phyloP scores from a whole-genome alignment of 2,329 filamentous ascomycete species.

The Nemania abortiva region DNA sequence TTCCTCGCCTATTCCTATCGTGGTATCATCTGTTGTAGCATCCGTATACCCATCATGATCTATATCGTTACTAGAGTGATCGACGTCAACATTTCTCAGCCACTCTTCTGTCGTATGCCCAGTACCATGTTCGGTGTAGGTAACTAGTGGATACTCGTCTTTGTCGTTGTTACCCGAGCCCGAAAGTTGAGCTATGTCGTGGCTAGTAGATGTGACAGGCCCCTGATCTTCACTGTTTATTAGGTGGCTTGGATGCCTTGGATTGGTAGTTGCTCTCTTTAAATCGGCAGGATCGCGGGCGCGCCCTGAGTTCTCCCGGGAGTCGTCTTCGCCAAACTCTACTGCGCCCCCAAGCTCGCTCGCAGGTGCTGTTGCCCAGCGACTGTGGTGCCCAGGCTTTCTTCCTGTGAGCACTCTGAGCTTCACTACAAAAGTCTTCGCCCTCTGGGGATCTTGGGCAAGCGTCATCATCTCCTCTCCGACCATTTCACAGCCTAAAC shows the following conservation, averaged over 20 bases:
- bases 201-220: not conserved
- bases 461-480: conserved; percentile 62
- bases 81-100: conserved; percentile 37
- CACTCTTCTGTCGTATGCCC: conserved; percentile 37
- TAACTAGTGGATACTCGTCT: not conserved
- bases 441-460: conserved; percentile 60
- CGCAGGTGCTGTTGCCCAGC: conserved; percentile 48
- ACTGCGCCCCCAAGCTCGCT: conserved; percentile 39
- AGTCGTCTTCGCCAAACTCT: conserved; percentile 23
- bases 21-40: conserved; percentile 34
- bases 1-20: conserved; percentile 27
- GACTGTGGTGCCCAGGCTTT: conserved; percentile 57
- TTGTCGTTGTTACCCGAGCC: conserved; percentile 6
- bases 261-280: conserved; percentile 19
- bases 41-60: conserved; percentile 27
- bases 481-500: conserved; percentile 60
- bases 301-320: conserved; percentile 37
- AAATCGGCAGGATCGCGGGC: conserved; percentile 32
- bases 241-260: conserved; percentile 9
- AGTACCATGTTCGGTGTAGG: conserved; percentile 11
- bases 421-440: conserved; percentile 60
- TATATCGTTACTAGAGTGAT: conserved; percentile 27
- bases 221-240: conserved; percentile 18
- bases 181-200: conserved; percentile 15
- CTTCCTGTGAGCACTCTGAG: conserved; percentile 63